These are phyloP conservation scores for Lactifluus piperatus DNA, from an alignment of 768 basidiomycete species.

Conservation along the genomic window DNA sequence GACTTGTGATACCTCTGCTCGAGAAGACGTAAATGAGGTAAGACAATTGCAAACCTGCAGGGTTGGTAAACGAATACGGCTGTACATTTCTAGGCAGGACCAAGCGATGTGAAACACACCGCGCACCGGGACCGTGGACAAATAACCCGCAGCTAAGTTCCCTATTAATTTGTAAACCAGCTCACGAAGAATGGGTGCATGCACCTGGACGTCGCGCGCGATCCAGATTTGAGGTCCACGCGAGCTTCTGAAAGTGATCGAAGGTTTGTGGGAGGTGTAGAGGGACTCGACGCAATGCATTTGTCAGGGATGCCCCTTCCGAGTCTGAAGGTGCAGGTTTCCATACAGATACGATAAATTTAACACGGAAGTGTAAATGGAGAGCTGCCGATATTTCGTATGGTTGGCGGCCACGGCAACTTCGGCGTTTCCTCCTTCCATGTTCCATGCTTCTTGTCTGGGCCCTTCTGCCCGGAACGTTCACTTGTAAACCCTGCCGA, in stretches of 20 bases:
- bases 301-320: background rate
- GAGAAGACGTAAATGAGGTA: background rate
- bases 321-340: background rate
- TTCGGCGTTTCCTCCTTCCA: slow-evolving; percentile 4
- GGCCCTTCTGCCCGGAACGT: background rate
- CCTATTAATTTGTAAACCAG: background rate
- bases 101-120: background rate
- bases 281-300: background rate
- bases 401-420: slow-evolving; percentile 4
- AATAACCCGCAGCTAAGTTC: background rate
- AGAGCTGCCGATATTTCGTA: background rate
- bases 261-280: background rate
- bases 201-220: background rate
- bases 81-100: background rate
- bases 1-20: background rate
- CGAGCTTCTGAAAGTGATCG: background rate
- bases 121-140: slow-evolving; percentile 2
- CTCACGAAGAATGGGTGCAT: background rate
- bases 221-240: background rate
- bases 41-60: background rate
- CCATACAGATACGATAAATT: background rate
- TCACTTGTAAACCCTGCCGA: background rate
- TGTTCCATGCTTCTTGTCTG: slow-evolving; percentile 1
- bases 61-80: background rate
- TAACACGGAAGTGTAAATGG: background rate